These are phyloP conservation scores for Pascua guehoae DNA, from an alignment of 1,284 basidiomycete species.

Conservation along the genomic window DNA sequence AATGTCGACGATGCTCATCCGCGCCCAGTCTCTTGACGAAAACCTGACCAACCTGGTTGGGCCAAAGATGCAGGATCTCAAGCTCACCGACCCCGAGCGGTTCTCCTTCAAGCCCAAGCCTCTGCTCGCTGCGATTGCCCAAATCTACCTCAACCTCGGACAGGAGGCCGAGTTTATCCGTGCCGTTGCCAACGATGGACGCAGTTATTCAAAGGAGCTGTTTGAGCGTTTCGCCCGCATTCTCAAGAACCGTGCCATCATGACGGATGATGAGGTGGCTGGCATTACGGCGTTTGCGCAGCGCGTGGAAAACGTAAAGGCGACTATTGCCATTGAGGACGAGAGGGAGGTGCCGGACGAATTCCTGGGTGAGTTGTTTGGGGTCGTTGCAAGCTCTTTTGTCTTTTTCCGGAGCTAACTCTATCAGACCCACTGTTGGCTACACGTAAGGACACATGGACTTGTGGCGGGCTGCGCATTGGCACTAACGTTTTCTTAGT, in stretches of 20 bases:
- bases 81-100: conserved; percentile 81
- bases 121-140: conserved; percentile 80
- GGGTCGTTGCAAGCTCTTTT: background rate
- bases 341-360: conserved; percentile 96
- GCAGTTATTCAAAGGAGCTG: conserved; percentile 80
- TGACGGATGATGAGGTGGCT: conserved; percentile 75
- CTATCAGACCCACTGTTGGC: conserved; percentile 31
- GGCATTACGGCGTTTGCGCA: conserved; percentile 68
- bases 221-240: conserved; percentile 78
- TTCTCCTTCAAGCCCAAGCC: conserved; percentile 83
- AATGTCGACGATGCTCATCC: background rate
- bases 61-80: conserved; percentile 67
- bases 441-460: conserved; percentile 21
- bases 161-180: conserved; percentile 74
- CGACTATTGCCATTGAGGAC: conserved; percentile 71
- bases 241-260: conserved; percentile 64
- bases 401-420: conserved; percentile 1
- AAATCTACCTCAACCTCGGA: conserved; percentile 87
- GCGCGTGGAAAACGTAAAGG: conserved; percentile 79
- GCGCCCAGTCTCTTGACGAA: conserved; percentile 65
- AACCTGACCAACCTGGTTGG: conserved; percentile 88
- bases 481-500: conserved; percentile 55
- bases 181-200: conserved; percentile 86
- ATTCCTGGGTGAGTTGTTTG: conserved; percentile 68
- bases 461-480: background rate